Evolutionary conservation across 1,284 basidiomycete genomes (phyloP).

Genomic region (Ustanciosporium gigantosporum): DNA sequence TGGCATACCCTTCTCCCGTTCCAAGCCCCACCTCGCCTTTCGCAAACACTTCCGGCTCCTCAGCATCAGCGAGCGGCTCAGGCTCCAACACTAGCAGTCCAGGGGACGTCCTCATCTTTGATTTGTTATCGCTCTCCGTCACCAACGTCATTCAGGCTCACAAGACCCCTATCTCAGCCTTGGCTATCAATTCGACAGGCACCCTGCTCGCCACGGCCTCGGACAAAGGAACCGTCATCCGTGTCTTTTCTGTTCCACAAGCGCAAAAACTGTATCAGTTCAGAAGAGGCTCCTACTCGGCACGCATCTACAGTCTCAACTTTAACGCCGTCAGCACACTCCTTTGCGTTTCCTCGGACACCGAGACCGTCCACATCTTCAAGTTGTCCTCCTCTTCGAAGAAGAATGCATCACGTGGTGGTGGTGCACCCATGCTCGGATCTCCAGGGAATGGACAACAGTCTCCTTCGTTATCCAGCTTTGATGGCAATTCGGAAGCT

Average conservation of each 20-base stretch:
- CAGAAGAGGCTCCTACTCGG: slow-evolving; percentile 81
- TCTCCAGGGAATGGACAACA: slow-evolving; percentile 1
- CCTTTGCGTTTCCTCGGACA: slow-evolving; percentile 85
- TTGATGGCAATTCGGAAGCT: slow-evolving; percentile 13
- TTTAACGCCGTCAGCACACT: slow-evolving; percentile 85
- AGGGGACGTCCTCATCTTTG: slow-evolving; percentile 68
- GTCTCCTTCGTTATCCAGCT: slow-evolving; percentile 5
- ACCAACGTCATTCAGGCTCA: slow-evolving; percentile 97
- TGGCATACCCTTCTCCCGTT: slow-evolving; percentile 92
- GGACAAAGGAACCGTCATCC: slow-evolving; percentile 95
- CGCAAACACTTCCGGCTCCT: slow-evolving; percentile 7
- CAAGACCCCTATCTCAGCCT: slow-evolving; percentile 85
- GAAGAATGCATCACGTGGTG: no score
- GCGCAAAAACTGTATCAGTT: slow-evolving; percentile 95
- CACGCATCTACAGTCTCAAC: slow-evolving; percentile 85
- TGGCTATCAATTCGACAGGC: slow-evolving; percentile 83
- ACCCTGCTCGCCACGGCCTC: slow-evolving; percentile 90
- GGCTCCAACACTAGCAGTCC: slow-evolving; percentile 63
- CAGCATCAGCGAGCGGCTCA: slow-evolving; percentile 60
- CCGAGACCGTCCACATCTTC: slow-evolving; percentile 97
- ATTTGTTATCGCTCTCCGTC: slow-evolving; percentile 84
- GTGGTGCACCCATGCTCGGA: slow-evolving; percentile 22
- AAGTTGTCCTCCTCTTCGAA: slow-evolving; percentile 67
- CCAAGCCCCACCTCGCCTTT: slow-evolving; percentile 74
- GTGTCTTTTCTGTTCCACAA: slow-evolving; percentile 87